Conservation (phyloP, 371 early-diverging fungal species). For the Cokeromyces recurvatus region DNA sequence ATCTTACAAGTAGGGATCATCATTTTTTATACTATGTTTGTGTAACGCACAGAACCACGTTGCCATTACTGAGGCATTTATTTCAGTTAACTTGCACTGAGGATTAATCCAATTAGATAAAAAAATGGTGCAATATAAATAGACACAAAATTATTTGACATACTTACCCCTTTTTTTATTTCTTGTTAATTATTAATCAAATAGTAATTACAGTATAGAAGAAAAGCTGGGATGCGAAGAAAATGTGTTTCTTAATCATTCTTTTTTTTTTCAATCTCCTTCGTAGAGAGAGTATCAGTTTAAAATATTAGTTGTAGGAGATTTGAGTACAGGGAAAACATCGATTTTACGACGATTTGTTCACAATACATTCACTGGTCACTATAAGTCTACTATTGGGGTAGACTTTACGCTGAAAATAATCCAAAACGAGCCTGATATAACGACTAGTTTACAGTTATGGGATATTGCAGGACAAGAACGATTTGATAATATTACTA, state of each 20-base stretch:
- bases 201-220: constrained; percentile 1
- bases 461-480: constrained; percentile 81
- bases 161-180: constrained; percentile 3
- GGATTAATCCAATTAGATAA: too few species aligned
- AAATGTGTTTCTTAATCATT: constrained; percentile 3
- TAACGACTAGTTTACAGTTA: neutral
- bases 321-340: constrained; percentile 97
- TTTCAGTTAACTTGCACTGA: too few species aligned
- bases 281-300: constrained; percentile 52
- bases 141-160: too few species aligned
- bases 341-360: constrained; percentile 89
- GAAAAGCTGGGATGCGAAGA: neutral
- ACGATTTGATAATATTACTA: constrained; percentile 61
- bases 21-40: too few species aligned
- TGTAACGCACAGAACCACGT: too few species aligned
- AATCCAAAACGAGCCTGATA: constrained; percentile 47
- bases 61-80: too few species aligned
- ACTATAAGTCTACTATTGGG: constrained; percentile 97
- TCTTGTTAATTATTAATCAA: constrained; percentile 1
- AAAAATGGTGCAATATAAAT: too few species aligned
- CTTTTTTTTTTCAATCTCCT: constrained; percentile 1
- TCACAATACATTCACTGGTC: constrained; percentile 89
- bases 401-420: constrained; percentile 79
- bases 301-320: constrained; percentile 95
- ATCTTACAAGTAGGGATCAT: too few species aligned